Base-by-base conservation (phyloP, 192 early-diverging fungal species). In the Podila epicladia region DNA sequence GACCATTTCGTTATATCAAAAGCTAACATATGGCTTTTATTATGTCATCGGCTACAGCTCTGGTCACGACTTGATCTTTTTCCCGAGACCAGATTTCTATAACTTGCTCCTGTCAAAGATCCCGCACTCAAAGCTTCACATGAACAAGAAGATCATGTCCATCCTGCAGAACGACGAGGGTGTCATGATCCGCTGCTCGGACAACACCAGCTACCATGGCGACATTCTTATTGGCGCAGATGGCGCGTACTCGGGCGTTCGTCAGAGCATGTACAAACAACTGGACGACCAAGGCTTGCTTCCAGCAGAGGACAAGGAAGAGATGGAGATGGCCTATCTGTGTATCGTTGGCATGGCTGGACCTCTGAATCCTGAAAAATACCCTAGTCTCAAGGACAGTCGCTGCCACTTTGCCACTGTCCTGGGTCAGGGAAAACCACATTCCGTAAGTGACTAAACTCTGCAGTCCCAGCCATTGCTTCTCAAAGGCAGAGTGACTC, bases 141-240 rank as follows among this genome's bases (percentile, higher is more conserved):
- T 64, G 32, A 58, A 28, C 62, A 72, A 72, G 28, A 64, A 32
- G 50, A 41, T 64, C 5, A 26, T 65, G 31, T 38, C 62, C 2
- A 38, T 33, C n/a, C 20, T 58, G 24, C 62, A 72, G 33, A 63
- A 51, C n/a, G 22, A 15, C 26, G 38, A 64, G 19, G 71, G 62
- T 11, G 62, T 72, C 19, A 29, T 58, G 22, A 58, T 72, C 37
- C 50, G 51, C 26, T 72, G 62, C 28, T 12, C 51, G 9, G 62
- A 72, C 26, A 48, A 38, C 1, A 58, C 62, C 20, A 22, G 22
- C 2, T 64, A 72, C 31, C 32, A 50, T 19, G 71, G 71, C 24
- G 71, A 72, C 38, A 65, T 72, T n/a, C 71, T 72, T 5, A 48
- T 72, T 9, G 71, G 71, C 9, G 71, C 71, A 0, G 71, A 64